Evolutionary conservation across 139 green algal species (phyloP), one percentile per base, ranked within the genome.

Genomic region (Marvania coccoides): DNA sequence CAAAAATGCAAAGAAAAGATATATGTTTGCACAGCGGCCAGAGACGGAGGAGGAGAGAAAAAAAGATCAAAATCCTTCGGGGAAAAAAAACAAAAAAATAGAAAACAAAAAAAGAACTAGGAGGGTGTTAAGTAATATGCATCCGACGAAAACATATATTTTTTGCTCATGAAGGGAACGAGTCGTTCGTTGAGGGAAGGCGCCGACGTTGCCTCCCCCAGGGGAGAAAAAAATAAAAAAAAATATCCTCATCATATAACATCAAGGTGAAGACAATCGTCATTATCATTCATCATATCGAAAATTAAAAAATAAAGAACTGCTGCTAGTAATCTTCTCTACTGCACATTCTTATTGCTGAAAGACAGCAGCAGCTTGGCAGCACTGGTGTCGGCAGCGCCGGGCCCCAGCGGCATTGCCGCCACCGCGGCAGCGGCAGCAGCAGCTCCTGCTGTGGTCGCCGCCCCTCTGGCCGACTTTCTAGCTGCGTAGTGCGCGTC

Each of bases 351-450:
- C 38, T 75, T 75, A 28, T 13, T 31, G 0, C 68, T 58, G 28
- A 75, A 58, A 0, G 68, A 57, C 9, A 75, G 68, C 35, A 75
- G 47, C 30, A 75, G 60, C 47, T 69, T 45, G 2, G 68, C 68
- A 14, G 46, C 68, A 37, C 54, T 70, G 34, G 40, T 35, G 53
- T 75, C 68, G 26, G 47, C 36, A n/a, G 19, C 33, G 26, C 26
- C 15, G 19, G 57, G 19, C 29, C 29, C 38, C n/a, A 28, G 6
- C 7, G 55, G 37, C 39, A 30, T 45, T 64, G 55, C 55, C 14
- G 29, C 9, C 30, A 36, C 40, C 5, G 2, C 13, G 5, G 28
- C 26, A 67, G 14, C 28, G 12, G 13, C 38, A 24, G 29, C 39
- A 10, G 9, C 39, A 58, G 23, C 9, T 2, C 9, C 28, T 28